These are phyloP conservation scores for thale cress (Arabidopsis thaliana) DNA, from an alignment of 345 rosid genomes.

Conservation along the genomic window DNA sequence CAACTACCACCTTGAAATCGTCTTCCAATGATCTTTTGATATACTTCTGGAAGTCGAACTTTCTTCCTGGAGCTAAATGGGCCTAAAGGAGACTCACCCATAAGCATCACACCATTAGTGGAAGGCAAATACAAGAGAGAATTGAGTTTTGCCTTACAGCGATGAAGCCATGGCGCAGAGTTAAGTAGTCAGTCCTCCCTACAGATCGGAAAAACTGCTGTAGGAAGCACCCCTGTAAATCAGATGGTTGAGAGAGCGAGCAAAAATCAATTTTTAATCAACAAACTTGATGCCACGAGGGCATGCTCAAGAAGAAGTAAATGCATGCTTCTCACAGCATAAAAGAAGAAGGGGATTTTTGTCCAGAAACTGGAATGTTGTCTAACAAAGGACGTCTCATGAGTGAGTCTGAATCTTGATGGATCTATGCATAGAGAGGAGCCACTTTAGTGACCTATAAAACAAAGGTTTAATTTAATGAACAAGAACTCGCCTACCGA, in stretches of 20 bases:
- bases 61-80: slow-evolving; percentile 85
- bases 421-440: slow-evolving; percentile 56
- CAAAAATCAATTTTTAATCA: neutral
- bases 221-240: slow-evolving; percentile 79
- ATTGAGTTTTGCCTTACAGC: slow-evolving; percentile 53
- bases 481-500: slow-evolving; percentile 51
- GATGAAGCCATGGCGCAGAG: slow-evolving; percentile 84
- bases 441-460: slow-evolving; percentile 24
- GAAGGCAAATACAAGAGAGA: neutral
- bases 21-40: slow-evolving; percentile 87
- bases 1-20: slow-evolving; percentile 78
- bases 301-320: neutral
- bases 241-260: slow-evolving; percentile 29
- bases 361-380: slow-evolving; percentile 87
- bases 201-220: slow-evolving; percentile 85
- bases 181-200: slow-evolving; percentile 74
- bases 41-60: slow-evolving; percentile 82
- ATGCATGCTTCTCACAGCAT: slow-evolving; percentile 52
- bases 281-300: neutral
- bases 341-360: slow-evolving; percentile 69
- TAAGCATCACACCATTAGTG: slow-evolving; percentile 9
- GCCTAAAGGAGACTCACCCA: slow-evolving; percentile 51
- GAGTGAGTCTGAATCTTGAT: slow-evolving; percentile 81
- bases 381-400: slow-evolving; percentile 81
- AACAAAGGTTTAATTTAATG: neutral